These are phyloP conservation scores for Ananas comosus DNA, from an alignment of 176 grass and related monocot species.

Conservation along the genomic window DNA sequence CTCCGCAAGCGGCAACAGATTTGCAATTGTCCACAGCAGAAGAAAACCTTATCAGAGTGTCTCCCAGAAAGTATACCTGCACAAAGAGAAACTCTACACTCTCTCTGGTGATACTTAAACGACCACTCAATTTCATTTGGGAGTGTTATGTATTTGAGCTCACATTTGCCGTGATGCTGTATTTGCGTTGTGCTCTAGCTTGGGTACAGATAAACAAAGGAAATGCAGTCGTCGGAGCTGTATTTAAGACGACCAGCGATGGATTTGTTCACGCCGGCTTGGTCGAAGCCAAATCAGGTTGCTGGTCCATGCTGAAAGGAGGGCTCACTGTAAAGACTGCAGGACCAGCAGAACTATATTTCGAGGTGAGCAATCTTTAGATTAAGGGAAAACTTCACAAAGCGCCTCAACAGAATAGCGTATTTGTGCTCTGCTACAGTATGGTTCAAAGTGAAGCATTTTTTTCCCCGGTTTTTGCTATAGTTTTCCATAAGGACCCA, in stretches of 20 bases:
- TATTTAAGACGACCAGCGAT: slow-evolving; percentile 47
- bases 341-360: slow-evolving; percentile 52
- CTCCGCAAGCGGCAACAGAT: slow-evolving; percentile 49
- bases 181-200: slow-evolving; percentile 24
- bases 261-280: slow-evolving; percentile 46
- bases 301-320: slow-evolving; percentile 91
- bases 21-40: slow-evolving; percentile 27
- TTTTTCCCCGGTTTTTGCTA: too few species aligned
- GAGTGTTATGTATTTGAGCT: neutral
- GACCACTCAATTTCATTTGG: neutral
- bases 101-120: slow-evolving; percentile 44
- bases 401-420: neutral
- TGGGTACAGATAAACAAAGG: slow-evolving; percentile 59
- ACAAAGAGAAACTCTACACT: slow-evolving; percentile 58
- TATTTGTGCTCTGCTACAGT: too few species aligned
- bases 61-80: slow-evolving; percentile 66
- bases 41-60: slow-evolving; percentile 49
- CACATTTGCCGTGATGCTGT: neutral
- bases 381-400: neutral
- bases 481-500: too few species aligned
- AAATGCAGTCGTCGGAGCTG: slow-evolving; percentile 36
- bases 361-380: slow-evolving; percentile 37
- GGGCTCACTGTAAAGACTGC: slow-evolving; percentile 55
- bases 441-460: too few species aligned
- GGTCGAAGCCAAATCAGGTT: slow-evolving; percentile 44